Evolutionary conservation across 257 asterid species (phyloP).

Genomic region (Nicotiana obtusifolia): DNA sequence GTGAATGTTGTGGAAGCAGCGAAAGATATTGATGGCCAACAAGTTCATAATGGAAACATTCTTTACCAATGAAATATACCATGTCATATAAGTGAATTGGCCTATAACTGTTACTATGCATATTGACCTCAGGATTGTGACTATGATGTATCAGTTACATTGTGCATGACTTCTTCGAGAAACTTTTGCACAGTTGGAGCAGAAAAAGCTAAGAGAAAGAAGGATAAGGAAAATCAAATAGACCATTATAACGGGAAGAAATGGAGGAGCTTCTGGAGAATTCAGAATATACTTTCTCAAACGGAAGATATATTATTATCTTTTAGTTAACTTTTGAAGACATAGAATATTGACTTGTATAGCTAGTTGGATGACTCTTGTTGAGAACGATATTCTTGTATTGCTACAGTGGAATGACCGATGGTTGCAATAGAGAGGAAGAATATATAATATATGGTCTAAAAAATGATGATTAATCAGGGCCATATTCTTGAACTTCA

Average conservation of each 20-base stretch:
- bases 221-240: neutral
- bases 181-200: neutral
- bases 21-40: neutral
- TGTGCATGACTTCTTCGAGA: neutral
- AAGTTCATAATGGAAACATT: neutral
- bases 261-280: constrained; percentile 3
- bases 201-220: neutral
- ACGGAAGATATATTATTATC: neutral
- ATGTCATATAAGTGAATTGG: neutral
- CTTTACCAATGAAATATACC: neutral
- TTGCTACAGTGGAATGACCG: neutral
- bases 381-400: neutral
- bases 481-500: neutral
- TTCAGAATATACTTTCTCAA: neutral
- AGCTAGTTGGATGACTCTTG: neutral
- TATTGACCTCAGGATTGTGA: constrained; percentile 1
- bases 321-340: neutral
- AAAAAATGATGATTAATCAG: neutral
- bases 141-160: neutral
- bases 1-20: neutral
- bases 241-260: neutral
- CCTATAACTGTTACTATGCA: neutral
- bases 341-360: neutral
- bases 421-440: constrained; percentile 2
- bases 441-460: neutral